phyloP scores from a whole-genome alignment of 2,329 filamentous ascomycete species.

The Penicillium sp. region DNA sequence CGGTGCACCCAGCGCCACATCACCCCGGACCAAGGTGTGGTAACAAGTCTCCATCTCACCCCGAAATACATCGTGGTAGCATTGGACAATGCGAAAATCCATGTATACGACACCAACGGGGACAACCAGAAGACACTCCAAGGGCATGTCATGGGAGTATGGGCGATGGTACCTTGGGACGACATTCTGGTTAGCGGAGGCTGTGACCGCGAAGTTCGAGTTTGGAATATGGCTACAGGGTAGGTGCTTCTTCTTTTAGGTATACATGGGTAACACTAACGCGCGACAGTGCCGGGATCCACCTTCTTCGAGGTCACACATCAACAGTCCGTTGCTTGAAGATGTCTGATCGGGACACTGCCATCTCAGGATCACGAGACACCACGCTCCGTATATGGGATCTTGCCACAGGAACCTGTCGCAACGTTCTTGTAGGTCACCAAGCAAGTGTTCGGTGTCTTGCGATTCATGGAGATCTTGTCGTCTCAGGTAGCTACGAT shows the following conservation, averaged over 20 bases:
- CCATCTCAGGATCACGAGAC: conserved; percentile 94
- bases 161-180: conserved; percentile 99
- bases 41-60: conserved; percentile 92
- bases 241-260: conserved; percentile 45
- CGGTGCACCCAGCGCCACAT: conserved; percentile 81
- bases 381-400: conserved; percentile 96
- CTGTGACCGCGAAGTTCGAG: conserved; percentile 92
- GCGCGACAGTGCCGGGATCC: conserved; percentile 64
- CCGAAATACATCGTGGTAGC: conserved; percentile 97
- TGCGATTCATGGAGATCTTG: conserved; percentile 92
- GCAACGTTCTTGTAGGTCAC: conserved; percentile 89
- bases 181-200: conserved; percentile 94
- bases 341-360: conserved; percentile 92
- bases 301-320: conserved; percentile 89
- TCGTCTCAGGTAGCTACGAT: conserved; percentile 98
- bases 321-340: conserved; percentile 96
- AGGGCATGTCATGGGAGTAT: conserved; percentile 98
- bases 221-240: conserved; percentile 96
- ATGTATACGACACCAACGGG: conserved; percentile 93
- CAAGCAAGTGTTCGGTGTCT: conserved; percentile 94
- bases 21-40: conserved; percentile 93
- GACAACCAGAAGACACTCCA: conserved; percentile 84
- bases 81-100: conserved; percentile 96
- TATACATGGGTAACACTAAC: not conserved
- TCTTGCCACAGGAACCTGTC: conserved; percentile 81